Conservation (phyloP, 192 early-diverging fungal species). For the Backusella psychrophila region DNA sequence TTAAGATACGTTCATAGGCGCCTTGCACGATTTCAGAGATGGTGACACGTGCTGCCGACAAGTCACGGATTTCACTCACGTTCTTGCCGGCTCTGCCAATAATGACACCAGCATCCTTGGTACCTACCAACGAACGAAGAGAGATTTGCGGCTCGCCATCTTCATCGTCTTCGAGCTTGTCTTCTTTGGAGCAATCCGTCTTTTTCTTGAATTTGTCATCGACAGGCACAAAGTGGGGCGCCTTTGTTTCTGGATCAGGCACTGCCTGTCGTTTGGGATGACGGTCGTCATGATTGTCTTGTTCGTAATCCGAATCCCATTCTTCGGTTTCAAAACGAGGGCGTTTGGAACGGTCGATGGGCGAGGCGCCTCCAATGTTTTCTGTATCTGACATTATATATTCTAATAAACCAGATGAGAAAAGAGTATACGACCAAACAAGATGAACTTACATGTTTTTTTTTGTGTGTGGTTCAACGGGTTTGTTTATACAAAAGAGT, state of each 20-base stretch:
- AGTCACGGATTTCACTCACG: slow-evolving; percentile 87
- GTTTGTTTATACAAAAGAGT: neutral
- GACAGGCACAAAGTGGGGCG: slow-evolving; percentile 22
- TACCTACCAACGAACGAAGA: slow-evolving; percentile 59
- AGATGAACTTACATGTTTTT: neutral
- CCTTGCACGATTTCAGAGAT: slow-evolving; percentile 86
- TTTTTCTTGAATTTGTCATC: neutral
- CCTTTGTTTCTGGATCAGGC: slow-evolving; percentile 35
- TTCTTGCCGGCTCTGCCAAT: slow-evolving; percentile 88
- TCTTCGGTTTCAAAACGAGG: slow-evolving; percentile 34
- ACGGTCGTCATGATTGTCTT: slow-evolving; percentile 18
- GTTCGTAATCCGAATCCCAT: slow-evolving; percentile 20
- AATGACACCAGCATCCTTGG: slow-evolving; percentile 83
- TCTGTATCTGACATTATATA: slow-evolving; percentile 26
- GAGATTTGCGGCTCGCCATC: slow-evolving; percentile 21
- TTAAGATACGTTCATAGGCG: slow-evolving; percentile 70
- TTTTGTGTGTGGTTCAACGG: neutral
- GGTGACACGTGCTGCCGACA: slow-evolving; percentile 82
- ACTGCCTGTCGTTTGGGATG: slow-evolving; percentile 33
- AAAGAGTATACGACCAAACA: neutral
- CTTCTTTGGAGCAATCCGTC: neutral
- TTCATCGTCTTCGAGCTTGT: slow-evolving; percentile 6
- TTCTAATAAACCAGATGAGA: neutral
- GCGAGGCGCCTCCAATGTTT: slow-evolving; percentile 16
- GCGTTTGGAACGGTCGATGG: slow-evolving; percentile 34